Percentiles rank a stretch among this genome's conserved stretches.
Evolutionary conservation across 352 stramenopile genomes (phyloP).

Genomic region (Thraustochytrium striatum): DNA sequence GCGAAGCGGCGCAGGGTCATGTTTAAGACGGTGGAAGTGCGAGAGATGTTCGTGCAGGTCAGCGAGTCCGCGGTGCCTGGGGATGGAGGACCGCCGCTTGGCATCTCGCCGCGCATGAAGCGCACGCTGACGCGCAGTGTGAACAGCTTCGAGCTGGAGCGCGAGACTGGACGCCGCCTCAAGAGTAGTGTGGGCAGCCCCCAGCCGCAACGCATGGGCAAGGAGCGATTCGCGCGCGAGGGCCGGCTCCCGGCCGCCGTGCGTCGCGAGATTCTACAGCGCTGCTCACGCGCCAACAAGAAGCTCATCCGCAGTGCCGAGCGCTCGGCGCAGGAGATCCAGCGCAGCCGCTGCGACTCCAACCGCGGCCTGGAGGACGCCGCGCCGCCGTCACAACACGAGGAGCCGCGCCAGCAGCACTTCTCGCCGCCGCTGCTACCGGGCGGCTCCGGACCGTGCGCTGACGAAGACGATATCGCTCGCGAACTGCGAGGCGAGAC

Average conservation of each 20-base stretch:
- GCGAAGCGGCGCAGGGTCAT: constrained; percentile 18
- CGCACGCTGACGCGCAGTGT: constrained; percentile 13
- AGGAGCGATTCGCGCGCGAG: constrained; percentile 9
- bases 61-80: constrained; percentile 18
- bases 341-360: background rate
- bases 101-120: constrained; percentile 37
- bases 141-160: constrained; percentile 20
- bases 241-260: constrained; percentile 4
- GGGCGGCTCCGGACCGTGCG: background rate
- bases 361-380: background rate
- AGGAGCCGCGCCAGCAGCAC: background rate
- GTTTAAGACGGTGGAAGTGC: constrained; percentile 5
- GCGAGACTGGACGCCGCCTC: background rate
- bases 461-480: background rate
- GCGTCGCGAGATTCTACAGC: constrained; percentile 14
- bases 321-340: constrained; percentile 4
- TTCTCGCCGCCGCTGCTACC: no score
- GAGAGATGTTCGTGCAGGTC: constrained; percentile 15
- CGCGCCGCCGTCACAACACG: background rate
- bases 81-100: constrained; percentile 33
- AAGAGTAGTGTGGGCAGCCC: constrained; percentile 28
- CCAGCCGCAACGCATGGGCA: constrained; percentile 8
- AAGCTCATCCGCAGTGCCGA: constrained; percentile 18
- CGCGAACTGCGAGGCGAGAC: background rate
- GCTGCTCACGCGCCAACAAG: background rate